phyloP scores from a whole-genome alignment of 2,329 filamentous ascomycete genomes.

The Sordariomycetes sp. region DNA sequence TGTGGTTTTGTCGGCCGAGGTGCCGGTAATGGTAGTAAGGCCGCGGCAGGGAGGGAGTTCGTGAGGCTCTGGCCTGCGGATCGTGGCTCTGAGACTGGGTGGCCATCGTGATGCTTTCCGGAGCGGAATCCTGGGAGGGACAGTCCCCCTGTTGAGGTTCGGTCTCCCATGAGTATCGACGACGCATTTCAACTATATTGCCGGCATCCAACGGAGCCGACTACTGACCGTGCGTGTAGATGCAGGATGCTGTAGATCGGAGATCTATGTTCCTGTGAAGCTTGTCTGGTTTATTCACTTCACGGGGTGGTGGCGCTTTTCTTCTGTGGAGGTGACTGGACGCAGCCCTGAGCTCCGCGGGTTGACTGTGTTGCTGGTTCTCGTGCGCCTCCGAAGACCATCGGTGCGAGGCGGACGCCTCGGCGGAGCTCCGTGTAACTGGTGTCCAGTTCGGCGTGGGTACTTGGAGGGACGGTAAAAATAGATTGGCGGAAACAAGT shows the following conservation, averaged over 20 bases:
- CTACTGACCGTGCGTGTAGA: background rate
- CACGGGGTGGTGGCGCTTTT: background rate
- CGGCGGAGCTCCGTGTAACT: background rate
- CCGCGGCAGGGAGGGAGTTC: background rate
- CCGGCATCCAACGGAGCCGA: background rate
- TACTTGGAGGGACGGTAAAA: background rate
- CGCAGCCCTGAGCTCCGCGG: background rate
- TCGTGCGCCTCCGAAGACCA: background rate
- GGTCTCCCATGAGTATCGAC: background rate
- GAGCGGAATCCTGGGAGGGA: background rate
- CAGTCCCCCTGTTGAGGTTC: background rate
- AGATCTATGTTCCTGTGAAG: background rate
- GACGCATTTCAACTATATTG: background rate
- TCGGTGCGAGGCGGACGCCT: background rate
- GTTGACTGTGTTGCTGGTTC: background rate
- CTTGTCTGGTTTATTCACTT: background rate
- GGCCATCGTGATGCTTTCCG: background rate
- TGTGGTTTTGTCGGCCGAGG: background rate
- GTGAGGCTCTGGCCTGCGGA: background rate
- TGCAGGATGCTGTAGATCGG: background rate
- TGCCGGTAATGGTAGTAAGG: background rate
- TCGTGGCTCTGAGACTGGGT: background rate
- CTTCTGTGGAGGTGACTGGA: background rate
- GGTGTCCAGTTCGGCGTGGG: background rate
- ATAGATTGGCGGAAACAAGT: background rate